Evolutionary conservation across 2,329 filamentous ascomycete genomes (phyloP).

Genomic region (Sclerotinia borealis): DNA sequence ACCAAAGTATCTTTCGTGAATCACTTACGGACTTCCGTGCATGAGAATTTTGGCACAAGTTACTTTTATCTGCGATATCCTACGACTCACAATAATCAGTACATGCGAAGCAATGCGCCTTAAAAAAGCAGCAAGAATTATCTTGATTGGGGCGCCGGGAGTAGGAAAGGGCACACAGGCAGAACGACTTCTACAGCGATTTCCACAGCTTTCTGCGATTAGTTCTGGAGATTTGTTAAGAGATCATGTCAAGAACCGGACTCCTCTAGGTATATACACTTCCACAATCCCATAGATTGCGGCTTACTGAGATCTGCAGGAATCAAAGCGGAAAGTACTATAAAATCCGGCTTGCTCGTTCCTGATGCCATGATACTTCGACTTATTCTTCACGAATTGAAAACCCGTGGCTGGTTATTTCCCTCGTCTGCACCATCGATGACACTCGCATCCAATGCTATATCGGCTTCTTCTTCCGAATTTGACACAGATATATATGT

Average conservation of each 20-base stretch:
- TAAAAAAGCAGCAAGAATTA: constrained; percentile 78
- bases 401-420: constrained; percentile 75
- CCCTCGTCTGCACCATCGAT: constrained; percentile 36
- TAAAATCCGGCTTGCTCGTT: constrained; percentile 85
- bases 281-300: background rate
- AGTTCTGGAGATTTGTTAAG: constrained; percentile 90
- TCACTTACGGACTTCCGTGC: constrained; percentile 4
- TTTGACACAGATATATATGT: constrained; percentile 29
- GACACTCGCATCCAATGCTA: constrained; percentile 24
- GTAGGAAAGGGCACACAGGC: constrained; percentile 97
- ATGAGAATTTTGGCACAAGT: background rate
- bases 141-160: constrained; percentile 83
- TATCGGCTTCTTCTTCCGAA: constrained; percentile 34
- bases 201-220: constrained; percentile 83
- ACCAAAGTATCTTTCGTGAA: constrained; percentile 1
- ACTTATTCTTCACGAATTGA: constrained; percentile 85
- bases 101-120: constrained; percentile 50
- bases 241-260: constrained; percentile 84
- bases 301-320: constrained; percentile 44
- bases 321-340: constrained; percentile 82
- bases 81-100: background rate
- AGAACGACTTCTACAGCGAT: constrained; percentile 77
- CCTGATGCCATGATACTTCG: constrained; percentile 87
- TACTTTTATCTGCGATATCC: background rate
- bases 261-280: constrained; percentile 65